Evolutionary conservation across 139 green algal genomes (phyloP).

Genomic region (Picocystis salinarum): DNA sequence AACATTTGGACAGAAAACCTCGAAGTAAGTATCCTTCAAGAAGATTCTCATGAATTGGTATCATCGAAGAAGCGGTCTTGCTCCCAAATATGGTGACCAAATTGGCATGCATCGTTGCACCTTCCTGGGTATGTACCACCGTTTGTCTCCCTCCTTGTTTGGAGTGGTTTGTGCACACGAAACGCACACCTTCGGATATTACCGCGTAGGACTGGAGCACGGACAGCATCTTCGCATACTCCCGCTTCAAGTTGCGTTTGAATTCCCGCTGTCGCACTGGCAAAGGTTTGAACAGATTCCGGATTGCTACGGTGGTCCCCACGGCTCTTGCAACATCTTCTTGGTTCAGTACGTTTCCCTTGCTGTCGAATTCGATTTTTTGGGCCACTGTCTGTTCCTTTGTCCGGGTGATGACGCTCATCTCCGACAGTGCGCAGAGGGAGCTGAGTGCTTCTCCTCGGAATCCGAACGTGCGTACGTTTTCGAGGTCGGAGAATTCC

Average conservation of each 20-base stretch:
- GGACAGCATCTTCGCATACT: constrained; percentile 50
- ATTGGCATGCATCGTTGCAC: constrained; percentile 31
- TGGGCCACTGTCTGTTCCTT: constrained; percentile 22
- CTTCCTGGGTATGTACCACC: not conserved
- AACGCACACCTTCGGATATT: constrained; percentile 26
- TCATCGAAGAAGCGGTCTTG: constrained; percentile 36
- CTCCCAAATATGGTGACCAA: constrained; percentile 62
- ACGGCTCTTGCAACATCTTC: constrained; percentile 30
- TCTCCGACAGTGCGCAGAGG: constrained; percentile 48
- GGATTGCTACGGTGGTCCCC: constrained; percentile 73
- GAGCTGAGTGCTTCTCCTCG: constrained; percentile 83
- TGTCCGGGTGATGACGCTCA: constrained; percentile 62
- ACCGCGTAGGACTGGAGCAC: constrained; percentile 60
- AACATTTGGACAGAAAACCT: constrained; percentile 53
- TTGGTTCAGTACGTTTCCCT: constrained; percentile 15
- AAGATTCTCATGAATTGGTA: constrained; percentile 7
- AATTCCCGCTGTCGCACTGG: constrained; percentile 61
- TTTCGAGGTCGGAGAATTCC: constrained; percentile 16
- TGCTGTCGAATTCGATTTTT: constrained; percentile 44
- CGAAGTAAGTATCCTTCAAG: not conserved
- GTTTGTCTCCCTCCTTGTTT: not conserved
- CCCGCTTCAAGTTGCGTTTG: constrained; percentile 53
- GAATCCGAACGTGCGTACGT: constrained; percentile 79
- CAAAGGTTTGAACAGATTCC: constrained; percentile 64
- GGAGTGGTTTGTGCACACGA: constrained; percentile 49